phyloP scores from a whole-genome alignment of 352 stramenopile species.

The Blastocystis sp. region DNA sequence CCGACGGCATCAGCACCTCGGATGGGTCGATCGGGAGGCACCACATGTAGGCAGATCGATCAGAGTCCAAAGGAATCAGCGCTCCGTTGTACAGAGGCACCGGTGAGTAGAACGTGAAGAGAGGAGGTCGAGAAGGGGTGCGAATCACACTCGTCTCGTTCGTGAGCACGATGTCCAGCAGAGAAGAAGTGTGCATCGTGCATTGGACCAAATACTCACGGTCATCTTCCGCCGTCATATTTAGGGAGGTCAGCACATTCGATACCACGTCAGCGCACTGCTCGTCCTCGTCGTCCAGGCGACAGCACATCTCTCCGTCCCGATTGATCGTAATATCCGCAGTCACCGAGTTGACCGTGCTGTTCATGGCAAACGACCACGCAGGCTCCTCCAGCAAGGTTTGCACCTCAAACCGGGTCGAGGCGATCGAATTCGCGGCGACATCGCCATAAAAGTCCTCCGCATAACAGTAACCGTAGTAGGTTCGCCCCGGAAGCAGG shows the following conservation, averaged over 20 bases:
- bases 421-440: not conserved
- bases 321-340: not conserved
- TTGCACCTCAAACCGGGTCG: not conserved
- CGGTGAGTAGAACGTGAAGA: not conserved
- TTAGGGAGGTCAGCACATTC: not conserved
- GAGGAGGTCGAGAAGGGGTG: not conserved
- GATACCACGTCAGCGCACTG: not conserved
- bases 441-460: slow-evolving; percentile 21
- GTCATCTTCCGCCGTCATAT: not conserved
- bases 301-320: not conserved
- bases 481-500: not conserved
- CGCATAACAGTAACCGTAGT: slow-evolving; percentile 47
- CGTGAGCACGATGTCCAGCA: not conserved
- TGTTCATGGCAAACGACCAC: not conserved
- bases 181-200: not conserved
- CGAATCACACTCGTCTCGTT: not conserved
- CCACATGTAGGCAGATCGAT: slow-evolving; percentile 3
- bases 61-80: not conserved
- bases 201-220: not conserved
- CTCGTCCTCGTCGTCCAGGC: not conserved
- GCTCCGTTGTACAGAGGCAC: not conserved
- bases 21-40: not conserved
- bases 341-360: not conserved
- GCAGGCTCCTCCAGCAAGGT: not conserved
- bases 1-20: not conserved